Evolutionary conservation across 129 eudicot genomes (phyloP).

Genomic region (Calendula officinalis): DNA sequence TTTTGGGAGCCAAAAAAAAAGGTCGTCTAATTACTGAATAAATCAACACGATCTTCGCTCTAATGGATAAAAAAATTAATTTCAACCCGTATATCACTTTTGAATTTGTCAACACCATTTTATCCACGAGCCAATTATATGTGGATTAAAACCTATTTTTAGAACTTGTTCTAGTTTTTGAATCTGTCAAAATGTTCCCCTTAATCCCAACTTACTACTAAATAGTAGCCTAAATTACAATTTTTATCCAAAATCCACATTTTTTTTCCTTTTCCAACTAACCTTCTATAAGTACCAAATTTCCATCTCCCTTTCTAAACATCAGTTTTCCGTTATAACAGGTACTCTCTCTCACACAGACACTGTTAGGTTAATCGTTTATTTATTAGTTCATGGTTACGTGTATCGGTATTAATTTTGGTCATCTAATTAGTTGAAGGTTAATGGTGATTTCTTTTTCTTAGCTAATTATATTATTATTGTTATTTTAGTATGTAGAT

Average conservation of each 20-base stretch:
- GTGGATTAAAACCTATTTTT: conserved; percentile 22
- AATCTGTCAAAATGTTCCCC: conserved; percentile 21
- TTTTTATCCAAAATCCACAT: conserved; percentile 9
- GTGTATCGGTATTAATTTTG: no score
- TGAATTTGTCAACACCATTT: conserved; percentile 21
- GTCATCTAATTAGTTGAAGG: no score
- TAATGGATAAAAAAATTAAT: conserved; percentile 11
- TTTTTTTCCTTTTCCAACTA: conserved; percentile 1
- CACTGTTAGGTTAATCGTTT: no score
- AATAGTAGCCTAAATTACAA: not conserved
- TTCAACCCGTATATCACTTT: not conserved
- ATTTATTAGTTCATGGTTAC: no score
- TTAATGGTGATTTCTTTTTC: no score
- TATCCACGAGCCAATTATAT: conserved; percentile 14
- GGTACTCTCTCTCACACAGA: conserved; percentile 12
- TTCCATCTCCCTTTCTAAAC: not conserved
- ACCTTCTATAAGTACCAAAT: conserved; percentile 22
- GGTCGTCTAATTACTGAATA: conserved; percentile 9
- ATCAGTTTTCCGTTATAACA: conserved; percentile 13
- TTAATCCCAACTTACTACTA: conserved; percentile 20
- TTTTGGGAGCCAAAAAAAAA: not conserved
- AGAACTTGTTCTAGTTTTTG: not conserved
- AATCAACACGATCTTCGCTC: conserved; percentile 13
- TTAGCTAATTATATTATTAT: no score
- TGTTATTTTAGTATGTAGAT: no score